phyloP scores from a whole-genome alignment of 306 rosid genomes.

The Neltuma alba region DNA sequence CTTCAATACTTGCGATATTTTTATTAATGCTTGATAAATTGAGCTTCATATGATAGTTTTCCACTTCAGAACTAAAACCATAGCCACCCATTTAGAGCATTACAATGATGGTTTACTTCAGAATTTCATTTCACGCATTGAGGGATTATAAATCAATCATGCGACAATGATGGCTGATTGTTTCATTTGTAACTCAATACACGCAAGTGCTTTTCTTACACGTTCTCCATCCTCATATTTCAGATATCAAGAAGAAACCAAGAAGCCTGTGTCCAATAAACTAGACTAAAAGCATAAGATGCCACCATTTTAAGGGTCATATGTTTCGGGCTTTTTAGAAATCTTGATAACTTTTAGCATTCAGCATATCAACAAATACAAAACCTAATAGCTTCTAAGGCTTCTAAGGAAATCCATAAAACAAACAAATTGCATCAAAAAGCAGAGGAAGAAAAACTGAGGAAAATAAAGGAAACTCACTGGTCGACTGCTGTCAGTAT shows the following conservation, averaged over 20 bases:
- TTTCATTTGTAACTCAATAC: not conserved
- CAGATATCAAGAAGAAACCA: not conserved
- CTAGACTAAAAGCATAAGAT: not conserved
- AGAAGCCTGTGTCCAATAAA: not conserved
- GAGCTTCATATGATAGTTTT: conserved; percentile 18
- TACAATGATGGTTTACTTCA: not conserved
- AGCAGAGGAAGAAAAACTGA: conserved; percentile 15
- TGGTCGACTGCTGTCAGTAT: conserved; percentile 49
- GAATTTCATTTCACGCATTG: conserved; percentile 9
- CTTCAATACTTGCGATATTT: conserved; percentile 4
- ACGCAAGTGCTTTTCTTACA: not conserved
- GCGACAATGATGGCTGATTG: conserved; percentile 14
- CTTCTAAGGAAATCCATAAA: conserved; percentile 17
- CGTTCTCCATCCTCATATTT: not conserved
- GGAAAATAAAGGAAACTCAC: conserved; percentile 47
- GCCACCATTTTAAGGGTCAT: not conserved
- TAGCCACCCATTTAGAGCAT: conserved; percentile 11
- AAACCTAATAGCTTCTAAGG: not conserved
- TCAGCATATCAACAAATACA: not conserved
- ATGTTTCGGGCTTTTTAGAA: not conserved
- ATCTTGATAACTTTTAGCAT: not conserved
- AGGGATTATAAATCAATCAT: conserved; percentile 23
- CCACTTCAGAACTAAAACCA: conserved; percentile 28
- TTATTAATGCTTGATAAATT: conserved; percentile 9
- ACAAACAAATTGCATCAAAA: conserved; percentile 28